Evolutionary conservation across 2,329 filamentous ascomycete genomes (phyloP).

Genomic region (Endoconidiophora laricicola): DNA sequence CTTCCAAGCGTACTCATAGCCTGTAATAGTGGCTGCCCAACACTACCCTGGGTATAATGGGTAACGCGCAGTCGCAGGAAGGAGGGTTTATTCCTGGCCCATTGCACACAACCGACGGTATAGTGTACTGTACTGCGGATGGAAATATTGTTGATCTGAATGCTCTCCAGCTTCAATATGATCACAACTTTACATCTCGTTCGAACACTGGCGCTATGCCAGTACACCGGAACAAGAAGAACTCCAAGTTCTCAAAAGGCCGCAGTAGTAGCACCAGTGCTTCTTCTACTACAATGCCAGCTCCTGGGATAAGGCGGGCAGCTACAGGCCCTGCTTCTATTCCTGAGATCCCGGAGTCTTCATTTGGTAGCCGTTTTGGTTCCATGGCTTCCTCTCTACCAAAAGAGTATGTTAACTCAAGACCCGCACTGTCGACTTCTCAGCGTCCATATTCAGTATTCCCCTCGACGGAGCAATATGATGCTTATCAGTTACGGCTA

Average conservation of each 20-base stretch:
- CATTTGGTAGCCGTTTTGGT: background rate
- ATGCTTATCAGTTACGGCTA: background rate
- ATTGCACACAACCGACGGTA: constrained; percentile 7
- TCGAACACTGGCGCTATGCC: background rate
- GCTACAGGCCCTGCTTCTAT: background rate
- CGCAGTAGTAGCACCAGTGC: background rate
- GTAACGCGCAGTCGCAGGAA: constrained; percentile 6
- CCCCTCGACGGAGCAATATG: background rate
- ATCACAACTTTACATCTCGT: background rate
- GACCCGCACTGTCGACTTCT: no score
- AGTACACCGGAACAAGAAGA: background rate
- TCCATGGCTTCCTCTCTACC: background rate
- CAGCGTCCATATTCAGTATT: no score
- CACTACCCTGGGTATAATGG: background rate
- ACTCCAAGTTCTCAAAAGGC: background rate
- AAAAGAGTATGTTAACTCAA: background rate
- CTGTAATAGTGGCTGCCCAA: background rate
- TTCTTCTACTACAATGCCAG: background rate
- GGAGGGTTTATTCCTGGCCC: constrained; percentile 5
- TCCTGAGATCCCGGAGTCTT: constrained; percentile 3
- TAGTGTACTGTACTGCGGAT: constrained; percentile 7
- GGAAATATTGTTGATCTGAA: constrained; percentile 4
- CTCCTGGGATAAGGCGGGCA: background rate
- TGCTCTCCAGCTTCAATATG: background rate
- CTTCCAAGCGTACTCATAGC: constrained; percentile 1